Percentiles rank a stretch among this genome's conserved stretches.
These are phyloP conservation scores for Metschnikowia anglica DNA, from an alignment of 805 yeast genomes.

Conservation along the genomic window DNA sequence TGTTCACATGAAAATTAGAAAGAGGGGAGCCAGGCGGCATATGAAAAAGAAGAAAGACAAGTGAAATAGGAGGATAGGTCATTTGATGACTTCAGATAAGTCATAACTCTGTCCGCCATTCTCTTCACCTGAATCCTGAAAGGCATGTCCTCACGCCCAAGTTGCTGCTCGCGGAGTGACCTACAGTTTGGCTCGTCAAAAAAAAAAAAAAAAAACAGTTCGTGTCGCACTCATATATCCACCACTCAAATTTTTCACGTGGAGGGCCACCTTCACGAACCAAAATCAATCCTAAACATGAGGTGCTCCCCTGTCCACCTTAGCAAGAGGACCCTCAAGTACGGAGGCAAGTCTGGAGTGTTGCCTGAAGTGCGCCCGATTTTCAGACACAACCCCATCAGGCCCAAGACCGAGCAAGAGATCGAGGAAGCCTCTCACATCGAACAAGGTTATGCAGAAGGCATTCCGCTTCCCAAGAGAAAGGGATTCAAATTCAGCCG, in stretches of 20 bases:
- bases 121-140: too few relatives aligned
- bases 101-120: too few relatives aligned
- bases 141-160: too few relatives aligned
- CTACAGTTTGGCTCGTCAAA: too few relatives aligned
- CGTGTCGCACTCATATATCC: conserved; percentile 6
- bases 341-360: conserved; percentile 74
- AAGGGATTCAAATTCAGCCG: conserved; percentile 48
- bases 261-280: background rate
- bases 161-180: too few relatives aligned
- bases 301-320: conserved; percentile 25
- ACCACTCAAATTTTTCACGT: conserved; percentile 5
- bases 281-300: conserved; percentile 7
- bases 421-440: conserved; percentile 45
- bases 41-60: too few relatives aligned
- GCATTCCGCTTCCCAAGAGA: conserved; percentile 64
- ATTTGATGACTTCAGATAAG: too few relatives aligned
- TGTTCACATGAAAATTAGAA: background rate
- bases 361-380: conserved; percentile 77
- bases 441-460: conserved; percentile 67
- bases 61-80: too few relatives aligned
- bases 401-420: conserved; percentile 47
- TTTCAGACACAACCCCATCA: conserved; percentile 60
- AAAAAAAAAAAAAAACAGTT: background rate
- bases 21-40: background rate
- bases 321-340: conserved; percentile 51